These are phyloP conservation scores for maize (Zea mays) DNA, from an alignment of 176 grass and related monocot genomes.

Conservation along the genomic window DNA sequence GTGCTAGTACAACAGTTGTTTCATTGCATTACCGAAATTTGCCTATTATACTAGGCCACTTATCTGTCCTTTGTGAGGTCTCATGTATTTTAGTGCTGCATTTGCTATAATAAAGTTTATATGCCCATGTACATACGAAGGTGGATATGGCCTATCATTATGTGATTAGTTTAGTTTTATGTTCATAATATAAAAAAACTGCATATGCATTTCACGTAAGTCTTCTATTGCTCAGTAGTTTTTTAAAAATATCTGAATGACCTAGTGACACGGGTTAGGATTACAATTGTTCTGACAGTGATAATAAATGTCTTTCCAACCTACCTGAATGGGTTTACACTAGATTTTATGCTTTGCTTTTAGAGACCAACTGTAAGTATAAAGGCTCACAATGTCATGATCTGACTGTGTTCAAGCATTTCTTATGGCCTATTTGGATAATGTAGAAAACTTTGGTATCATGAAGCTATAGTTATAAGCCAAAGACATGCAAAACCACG, in stretches of 20 bases:
- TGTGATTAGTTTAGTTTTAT: background rate
- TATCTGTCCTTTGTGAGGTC: background rate
- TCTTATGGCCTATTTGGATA: background rate
- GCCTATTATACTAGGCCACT: background rate
- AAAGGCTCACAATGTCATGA: background rate
- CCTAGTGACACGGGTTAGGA: conserved; percentile 5
- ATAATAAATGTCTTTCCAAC: background rate
- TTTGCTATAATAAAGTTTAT: conserved; percentile 5
- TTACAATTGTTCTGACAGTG: background rate
- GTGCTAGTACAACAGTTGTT: background rate
- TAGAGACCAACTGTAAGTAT: background rate
- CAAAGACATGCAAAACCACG: background rate
- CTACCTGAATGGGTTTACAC: background rate
- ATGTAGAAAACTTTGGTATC: background rate
- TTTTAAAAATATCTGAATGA: background rate
- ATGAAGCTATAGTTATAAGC: background rate
- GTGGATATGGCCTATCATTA: background rate
- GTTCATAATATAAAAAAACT: background rate
- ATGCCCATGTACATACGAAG: background rate
- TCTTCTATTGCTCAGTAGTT: background rate
- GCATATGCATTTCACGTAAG: background rate
- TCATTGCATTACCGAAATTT: background rate
- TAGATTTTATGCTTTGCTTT: background rate
- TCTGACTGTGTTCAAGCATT: background rate
- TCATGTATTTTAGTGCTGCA: background rate